Evolutionary conservation across 345 rosid genomes (phyloP).

Genomic region (Hibiscus trionum): DNA sequence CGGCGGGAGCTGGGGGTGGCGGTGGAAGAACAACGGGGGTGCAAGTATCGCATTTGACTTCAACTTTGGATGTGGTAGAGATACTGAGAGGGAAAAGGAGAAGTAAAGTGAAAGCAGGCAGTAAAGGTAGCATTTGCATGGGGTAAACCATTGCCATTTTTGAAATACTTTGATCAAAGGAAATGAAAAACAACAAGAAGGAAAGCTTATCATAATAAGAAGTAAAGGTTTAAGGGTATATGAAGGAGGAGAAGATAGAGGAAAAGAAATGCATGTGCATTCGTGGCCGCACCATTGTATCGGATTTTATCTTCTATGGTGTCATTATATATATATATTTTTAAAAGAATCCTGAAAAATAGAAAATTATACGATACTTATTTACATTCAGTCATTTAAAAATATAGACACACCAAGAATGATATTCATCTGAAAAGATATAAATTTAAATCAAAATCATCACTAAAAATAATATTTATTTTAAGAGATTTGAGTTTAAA

Average conservation of each 20-base stretch:
- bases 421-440: too few relatives aligned
- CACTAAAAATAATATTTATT: too few relatives aligned
- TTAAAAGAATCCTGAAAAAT: too few relatives aligned
- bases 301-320: conserved; percentile 15
- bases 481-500: too few relatives aligned
- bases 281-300: conserved; percentile 21
- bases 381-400: too few relatives aligned
- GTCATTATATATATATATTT: background rate
- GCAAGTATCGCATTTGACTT: too few relatives aligned
- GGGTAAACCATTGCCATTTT: background rate
- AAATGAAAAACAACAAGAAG: background rate
- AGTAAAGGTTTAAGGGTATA: background rate
- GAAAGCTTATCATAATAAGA: background rate
- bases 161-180: background rate
- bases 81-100: background rate
- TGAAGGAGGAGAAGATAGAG: background rate
- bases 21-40: too few relatives aligned
- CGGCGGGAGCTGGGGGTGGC: too few relatives aligned
- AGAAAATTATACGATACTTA: too few relatives aligned
- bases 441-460: too few relatives aligned
- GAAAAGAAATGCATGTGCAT: conserved; percentile 9
- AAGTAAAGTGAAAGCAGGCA: too few relatives aligned
- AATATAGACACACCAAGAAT: too few relatives aligned
- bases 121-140: background rate
- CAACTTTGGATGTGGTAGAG: background rate